A percentile compares a stretch with the other conserved stretches of the same genome.
Evolutionary conservation across 192 early-diverging fungal genomes (phyloP).

Genomic region (Spinellus fusiger): DNA sequence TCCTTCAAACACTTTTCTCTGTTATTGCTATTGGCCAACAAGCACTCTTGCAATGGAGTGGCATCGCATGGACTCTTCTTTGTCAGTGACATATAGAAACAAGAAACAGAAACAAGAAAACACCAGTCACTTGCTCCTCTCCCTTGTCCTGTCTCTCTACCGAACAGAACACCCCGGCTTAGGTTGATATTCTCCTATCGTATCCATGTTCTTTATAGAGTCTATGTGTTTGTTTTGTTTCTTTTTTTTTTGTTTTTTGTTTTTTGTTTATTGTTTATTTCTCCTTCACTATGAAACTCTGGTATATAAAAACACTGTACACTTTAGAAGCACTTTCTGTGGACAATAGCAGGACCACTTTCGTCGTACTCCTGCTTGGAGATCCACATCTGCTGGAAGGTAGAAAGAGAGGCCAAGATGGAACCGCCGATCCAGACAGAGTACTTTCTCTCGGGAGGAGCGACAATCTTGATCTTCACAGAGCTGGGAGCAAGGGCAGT

Average conservation of each 20-base stretch:
- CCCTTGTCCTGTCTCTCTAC: too few species aligned
- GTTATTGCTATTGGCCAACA: slow-evolving; percentile 50
- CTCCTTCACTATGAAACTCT: too few species aligned
- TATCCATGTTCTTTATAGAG: too few species aligned
- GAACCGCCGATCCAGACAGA: slow-evolving; percentile 99
- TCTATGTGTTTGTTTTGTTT: too few species aligned
- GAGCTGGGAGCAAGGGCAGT: slow-evolving; percentile 89
- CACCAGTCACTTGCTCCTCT: too few species aligned
- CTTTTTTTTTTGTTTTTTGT: too few species aligned
- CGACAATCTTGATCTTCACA: slow-evolving; percentile 98
- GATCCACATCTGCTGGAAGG: slow-evolving; percentile 99
- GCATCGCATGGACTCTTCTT: slow-evolving; percentile 39
- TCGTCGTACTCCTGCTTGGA: slow-evolving; percentile 68
- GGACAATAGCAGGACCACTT: slow-evolving; percentile 26
- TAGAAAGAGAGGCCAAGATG: slow-evolving; percentile 93
- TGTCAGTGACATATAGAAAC: not conserved
- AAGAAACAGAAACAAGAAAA: not conserved
- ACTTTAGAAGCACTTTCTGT: slow-evolving; percentile 31
- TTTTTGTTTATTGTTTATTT: not conserved
- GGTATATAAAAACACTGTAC: not conserved
- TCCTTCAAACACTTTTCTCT: slow-evolving; percentile 55
- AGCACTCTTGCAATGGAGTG: slow-evolving; percentile 51
- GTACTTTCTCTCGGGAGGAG: slow-evolving; percentile 98
- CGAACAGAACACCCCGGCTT: too few species aligned
- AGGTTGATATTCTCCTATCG: too few species aligned